phyloP scores from a whole-genome alignment of 768 basidiomycete species.

The Leccinum barrowsii region DNA sequence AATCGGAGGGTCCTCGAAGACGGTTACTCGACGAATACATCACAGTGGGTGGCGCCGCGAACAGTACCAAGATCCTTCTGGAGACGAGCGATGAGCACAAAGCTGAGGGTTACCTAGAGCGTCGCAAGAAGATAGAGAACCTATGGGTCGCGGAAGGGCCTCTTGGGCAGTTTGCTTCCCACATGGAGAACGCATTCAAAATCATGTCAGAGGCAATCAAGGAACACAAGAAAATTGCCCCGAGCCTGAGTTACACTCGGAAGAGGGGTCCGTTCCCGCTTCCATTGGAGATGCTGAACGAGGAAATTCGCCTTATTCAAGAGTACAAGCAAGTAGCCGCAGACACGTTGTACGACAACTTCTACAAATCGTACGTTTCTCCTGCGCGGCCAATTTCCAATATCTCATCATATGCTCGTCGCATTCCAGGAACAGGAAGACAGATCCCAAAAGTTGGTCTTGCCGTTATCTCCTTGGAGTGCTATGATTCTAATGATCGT shows the following conservation, averaged over 20 bases:
- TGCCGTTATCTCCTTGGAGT: not conserved
- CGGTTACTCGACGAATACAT: constrained; percentile 27
- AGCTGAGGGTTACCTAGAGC: constrained; percentile 18
- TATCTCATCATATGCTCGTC: not conserved
- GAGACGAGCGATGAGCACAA: constrained; percentile 23
- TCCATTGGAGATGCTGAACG: constrained; percentile 20
- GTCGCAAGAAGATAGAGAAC: constrained; percentile 18
- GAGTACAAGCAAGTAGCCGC: constrained; percentile 18
- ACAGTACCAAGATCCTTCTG: constrained; percentile 23
- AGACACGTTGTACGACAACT: constrained; percentile 17
- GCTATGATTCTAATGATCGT: constrained; percentile 1
- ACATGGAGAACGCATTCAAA: constrained; percentile 16
- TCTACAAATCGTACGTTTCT: constrained; percentile 18
- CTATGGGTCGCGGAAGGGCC: constrained; percentile 18
- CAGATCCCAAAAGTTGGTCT: constrained; percentile 25
- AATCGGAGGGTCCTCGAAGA: constrained; percentile 21
- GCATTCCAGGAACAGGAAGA: constrained; percentile 12
- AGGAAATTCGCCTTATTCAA: constrained; percentile 21
- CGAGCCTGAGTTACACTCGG: not conserved
- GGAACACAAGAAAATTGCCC: constrained; percentile 13
- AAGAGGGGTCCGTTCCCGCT: constrained; percentile 23
- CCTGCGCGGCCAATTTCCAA: too few species aligned
- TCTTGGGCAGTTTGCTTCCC: constrained; percentile 18
- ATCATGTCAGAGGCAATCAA: constrained; percentile 23
- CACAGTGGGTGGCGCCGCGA: constrained; percentile 25